Conservation (phyloP, 2,329 filamentous ascomycete species). For the Cercospora zeae-maydis region DNA sequence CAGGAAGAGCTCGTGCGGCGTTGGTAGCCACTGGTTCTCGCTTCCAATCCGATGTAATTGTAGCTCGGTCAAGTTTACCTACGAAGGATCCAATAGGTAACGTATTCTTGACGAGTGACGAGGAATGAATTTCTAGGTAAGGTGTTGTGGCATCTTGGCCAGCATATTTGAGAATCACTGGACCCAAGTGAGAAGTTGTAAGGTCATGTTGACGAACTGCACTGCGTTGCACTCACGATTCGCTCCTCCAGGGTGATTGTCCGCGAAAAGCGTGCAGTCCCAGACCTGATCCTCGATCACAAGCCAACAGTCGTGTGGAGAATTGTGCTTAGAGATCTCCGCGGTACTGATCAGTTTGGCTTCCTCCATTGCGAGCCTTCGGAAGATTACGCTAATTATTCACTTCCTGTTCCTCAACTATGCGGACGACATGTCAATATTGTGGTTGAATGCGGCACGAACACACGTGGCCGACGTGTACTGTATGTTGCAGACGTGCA, state of each 20-base stretch:
- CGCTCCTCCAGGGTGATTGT: constrained; percentile 57
- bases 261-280: constrained; percentile 61
- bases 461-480: too few relatives aligned
- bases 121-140: constrained; percentile 53
- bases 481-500: neutral
- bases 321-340: constrained; percentile 25
- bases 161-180: constrained; percentile 49
- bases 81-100: constrained; percentile 42
- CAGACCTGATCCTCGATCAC: constrained; percentile 64
- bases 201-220: neutral
- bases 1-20: constrained; percentile 16
- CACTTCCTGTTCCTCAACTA: neutral
- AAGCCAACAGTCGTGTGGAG: constrained; percentile 52
- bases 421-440: neutral
- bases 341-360: constrained; percentile 14
- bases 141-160: constrained; percentile 53
- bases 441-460: neutral
- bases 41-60: constrained; percentile 23
- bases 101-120: constrained; percentile 39
- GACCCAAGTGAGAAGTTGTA: neutral
- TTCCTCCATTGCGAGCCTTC: constrained; percentile 18
- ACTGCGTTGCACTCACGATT: constrained; percentile 38
- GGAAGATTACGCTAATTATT: neutral
- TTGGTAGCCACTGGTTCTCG: constrained; percentile 10
- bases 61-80: constrained; percentile 32